These are phyloP conservation scores for Mortierella claussenii DNA, from an alignment of 192 early-diverging fungal genomes.

Conservation along the genomic window DNA sequence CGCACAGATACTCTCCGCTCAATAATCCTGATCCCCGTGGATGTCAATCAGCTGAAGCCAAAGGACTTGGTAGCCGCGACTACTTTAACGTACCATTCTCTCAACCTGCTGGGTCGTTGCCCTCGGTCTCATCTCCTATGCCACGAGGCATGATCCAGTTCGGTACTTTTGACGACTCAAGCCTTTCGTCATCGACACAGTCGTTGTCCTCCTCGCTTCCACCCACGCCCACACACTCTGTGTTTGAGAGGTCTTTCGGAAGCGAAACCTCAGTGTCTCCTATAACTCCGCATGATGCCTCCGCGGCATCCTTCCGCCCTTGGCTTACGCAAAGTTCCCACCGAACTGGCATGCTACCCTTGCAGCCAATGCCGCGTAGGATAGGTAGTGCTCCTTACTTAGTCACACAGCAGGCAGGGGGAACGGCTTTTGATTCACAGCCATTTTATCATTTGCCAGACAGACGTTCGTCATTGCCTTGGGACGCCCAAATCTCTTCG, in stretches of 20 bases:
- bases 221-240: slow-evolving; percentile 5
- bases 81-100: slow-evolving; percentile 20
- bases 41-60: neutral
- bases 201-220: slow-evolving; percentile 3
- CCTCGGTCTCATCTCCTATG: slow-evolving; percentile 6
- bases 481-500: slow-evolving; percentile 12
- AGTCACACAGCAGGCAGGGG: neutral
- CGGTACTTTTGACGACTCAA: slow-evolving; percentile 6
- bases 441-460: slow-evolving; percentile 1
- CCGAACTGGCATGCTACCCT: neutral
- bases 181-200: neutral
- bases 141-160: slow-evolving; percentile 1
- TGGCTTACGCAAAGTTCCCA: neutral
- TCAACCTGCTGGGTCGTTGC: slow-evolving; percentile 3
- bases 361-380: slow-evolving; percentile 9
- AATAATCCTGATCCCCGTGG: neutral
- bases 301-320: too few relatives aligned
- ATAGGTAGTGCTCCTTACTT: slow-evolving; percentile 2
- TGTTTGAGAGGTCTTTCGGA: neutral
- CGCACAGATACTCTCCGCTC: neutral
- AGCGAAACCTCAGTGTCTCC: neutral
- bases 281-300: slow-evolving; percentile 8
- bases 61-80: slow-evolving; percentile 3
- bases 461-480: slow-evolving; percentile 25
- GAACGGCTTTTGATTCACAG: slow-evolving; percentile 3